Conservation (phyloP, 495 filamentous ascomycete genomes). For the Trichocladium uniseriatum region DNA sequence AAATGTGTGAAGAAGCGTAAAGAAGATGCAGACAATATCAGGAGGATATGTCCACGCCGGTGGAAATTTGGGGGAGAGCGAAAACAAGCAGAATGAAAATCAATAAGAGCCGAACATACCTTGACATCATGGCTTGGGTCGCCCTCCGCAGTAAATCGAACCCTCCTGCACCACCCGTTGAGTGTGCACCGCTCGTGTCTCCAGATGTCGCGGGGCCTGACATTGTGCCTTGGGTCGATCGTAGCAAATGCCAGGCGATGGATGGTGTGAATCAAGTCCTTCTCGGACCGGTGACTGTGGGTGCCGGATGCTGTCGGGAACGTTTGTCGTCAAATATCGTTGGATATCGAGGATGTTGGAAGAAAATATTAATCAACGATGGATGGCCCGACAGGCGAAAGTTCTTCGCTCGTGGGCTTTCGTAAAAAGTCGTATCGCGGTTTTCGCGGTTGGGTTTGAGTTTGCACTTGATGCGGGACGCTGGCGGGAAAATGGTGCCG, state of each 20-base stretch:
- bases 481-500: neutral
- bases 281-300: neutral
- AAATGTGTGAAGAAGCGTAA: no score
- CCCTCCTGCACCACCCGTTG: conserved; percentile 22
- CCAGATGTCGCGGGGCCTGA: conserved; percentile 21
- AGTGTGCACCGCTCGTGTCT: conserved; percentile 9
- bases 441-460: neutral
- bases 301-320: neutral
- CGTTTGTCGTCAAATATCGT: no score
- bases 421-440: neutral
- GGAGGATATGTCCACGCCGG: neutral
- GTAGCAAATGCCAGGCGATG: conserved; percentile 15
- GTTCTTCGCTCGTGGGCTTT: neutral
- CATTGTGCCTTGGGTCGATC: conserved; percentile 20
- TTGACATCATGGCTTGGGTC: conserved; percentile 51
- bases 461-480: conserved; percentile 2
- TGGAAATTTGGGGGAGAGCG: no score
- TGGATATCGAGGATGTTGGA: neutral
- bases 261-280: conserved; percentile 4
- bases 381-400: neutral
- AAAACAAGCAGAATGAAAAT: neutral
- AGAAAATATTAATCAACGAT: neutral
- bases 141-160: conserved; percentile 46
- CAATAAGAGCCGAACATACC: conserved; percentile 35
- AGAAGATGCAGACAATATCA: neutral